Conservation (phyloP, 1,284 basidiomycete species). For the Termitomyces sp. region DNA sequence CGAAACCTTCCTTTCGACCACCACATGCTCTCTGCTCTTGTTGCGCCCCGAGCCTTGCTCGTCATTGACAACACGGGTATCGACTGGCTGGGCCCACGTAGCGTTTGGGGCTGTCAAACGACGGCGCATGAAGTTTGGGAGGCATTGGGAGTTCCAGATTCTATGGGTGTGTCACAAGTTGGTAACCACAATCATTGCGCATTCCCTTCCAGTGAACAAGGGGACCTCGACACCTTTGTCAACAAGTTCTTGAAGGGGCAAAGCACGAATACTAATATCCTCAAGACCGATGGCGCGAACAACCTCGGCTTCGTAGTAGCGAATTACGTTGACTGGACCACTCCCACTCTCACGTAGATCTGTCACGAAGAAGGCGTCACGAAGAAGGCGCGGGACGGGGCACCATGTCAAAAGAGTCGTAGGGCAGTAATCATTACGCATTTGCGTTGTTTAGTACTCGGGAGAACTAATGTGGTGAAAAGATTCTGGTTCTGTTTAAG, state of each 20-base stretch:
- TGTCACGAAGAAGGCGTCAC: not conserved
- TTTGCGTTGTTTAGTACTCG: too few relatives aligned
- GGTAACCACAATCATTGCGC: slow-evolving; percentile 49
- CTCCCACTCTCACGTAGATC: slow-evolving; percentile 31
- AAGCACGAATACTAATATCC: slow-evolving; percentile 39
- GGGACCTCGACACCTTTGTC: slow-evolving; percentile 44
- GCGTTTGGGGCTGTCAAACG: slow-evolving; percentile 44
- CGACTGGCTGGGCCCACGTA: slow-evolving; percentile 46
- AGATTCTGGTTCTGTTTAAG: too few relatives aligned
- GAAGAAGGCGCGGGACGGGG: too few relatives aligned
- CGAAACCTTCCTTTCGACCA: slow-evolving; percentile 47
- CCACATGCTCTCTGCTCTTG: slow-evolving; percentile 45
- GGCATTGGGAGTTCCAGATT: slow-evolving; percentile 41
- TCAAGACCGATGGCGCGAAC: slow-evolving; percentile 42
- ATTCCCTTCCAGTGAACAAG: slow-evolving; percentile 40
- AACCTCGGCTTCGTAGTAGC: slow-evolving; percentile 34
- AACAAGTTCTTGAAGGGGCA: slow-evolving; percentile 47
- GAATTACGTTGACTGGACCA: slow-evolving; percentile 46
- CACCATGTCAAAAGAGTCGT: too few relatives aligned
- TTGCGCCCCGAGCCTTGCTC: slow-evolving; percentile 48
- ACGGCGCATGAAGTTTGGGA: slow-evolving; percentile 44
- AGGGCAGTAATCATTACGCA: not conserved
- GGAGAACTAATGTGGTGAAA: too few relatives aligned
- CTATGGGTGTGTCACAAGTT: slow-evolving; percentile 46
- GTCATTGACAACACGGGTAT: slow-evolving; percentile 48